Base-by-base conservation (phyloP, 1,139 yeast genomes). In the Komagataea norvegica region DNA sequence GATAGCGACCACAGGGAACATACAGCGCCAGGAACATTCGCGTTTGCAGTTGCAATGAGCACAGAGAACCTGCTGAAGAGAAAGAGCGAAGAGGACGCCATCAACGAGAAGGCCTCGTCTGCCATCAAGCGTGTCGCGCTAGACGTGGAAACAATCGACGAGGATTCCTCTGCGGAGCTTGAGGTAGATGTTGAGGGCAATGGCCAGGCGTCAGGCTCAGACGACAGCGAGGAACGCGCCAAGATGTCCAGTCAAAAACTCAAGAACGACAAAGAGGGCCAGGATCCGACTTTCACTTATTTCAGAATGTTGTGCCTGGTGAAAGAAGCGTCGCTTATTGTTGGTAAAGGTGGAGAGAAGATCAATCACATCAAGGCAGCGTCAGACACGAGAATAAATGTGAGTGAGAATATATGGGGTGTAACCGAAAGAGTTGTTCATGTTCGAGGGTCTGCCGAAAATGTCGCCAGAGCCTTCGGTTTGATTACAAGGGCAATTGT, bases 401-500 rank as follows among this genome's bases (percentile, higher is more conserved):
- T 85, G n/a, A 78, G 87, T 51, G 94, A 85, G 33, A 84, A 85
- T 55, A 64, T 81, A 39, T 72, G 76, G 48, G 86, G 82, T 17
- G 76, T 81, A 6, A 80, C 83, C 3, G 95, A 85, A 54, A 70
- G 96, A 45, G 80, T 88, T 33, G 72, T 87, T 16, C 75, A 80
- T 44, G 79, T 87, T 3, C 68, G 80, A 42, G 96, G 96, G 0
- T 67, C 84, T 0, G 75, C 89, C 1, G 93, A 84, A 49, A 74
- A 77, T 47, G 94, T 86, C 8, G 91, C 95, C 8, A 76, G 79
- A 54, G 93, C 94, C 0, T 83, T 82, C 60, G 94, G 93, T 0
- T 63, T 84, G 48, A 74, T 86, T 29, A 73, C 79, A 0, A 70
- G 94, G 49, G 72, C 80, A 2, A 69, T 87, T 11, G 62, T 74